Percentiles rank a stretch among this genome's conserved stretches.
These are phyloP conservation scores for Candida anutae DNA, from an alignment of 1,139 yeast genomes.

Conservation along the genomic window DNA sequence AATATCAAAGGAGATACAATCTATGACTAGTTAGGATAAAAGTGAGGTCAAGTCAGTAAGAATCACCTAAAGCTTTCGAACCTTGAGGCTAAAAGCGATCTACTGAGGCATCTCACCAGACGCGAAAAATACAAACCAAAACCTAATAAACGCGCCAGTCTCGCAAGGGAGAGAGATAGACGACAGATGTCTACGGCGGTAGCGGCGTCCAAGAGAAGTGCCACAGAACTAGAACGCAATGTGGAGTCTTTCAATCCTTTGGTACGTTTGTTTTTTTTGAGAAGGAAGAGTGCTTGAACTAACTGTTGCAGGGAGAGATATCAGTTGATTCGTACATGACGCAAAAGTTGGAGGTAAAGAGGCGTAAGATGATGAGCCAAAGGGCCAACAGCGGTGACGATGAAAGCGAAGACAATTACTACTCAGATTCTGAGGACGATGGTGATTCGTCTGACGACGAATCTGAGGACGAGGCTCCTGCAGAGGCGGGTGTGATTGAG, in stretches of 20 bases:
- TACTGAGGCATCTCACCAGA: too few relatives aligned
- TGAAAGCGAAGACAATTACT: background rate
- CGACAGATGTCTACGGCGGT: background rate
- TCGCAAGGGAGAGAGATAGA: too few relatives aligned
- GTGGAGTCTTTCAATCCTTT: constrained; percentile 3
- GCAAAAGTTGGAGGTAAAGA: constrained; percentile 2
- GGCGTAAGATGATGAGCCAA: constrained; percentile 2
- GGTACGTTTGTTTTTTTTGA: constrained; percentile 2
- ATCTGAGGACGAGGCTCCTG: constrained; percentile 21
- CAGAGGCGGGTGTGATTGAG: constrained; percentile 50
- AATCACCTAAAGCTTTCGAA: too few relatives aligned
- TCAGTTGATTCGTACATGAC: constrained; percentile 4
- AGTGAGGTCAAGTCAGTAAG: too few relatives aligned
- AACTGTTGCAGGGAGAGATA: constrained; percentile 2
- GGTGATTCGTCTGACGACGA: constrained; percentile 7
- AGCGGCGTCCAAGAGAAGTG: background rate
- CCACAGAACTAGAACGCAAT: background rate
- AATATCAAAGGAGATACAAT: too few relatives aligned
- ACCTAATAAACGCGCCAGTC: too few relatives aligned
- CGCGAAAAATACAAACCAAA: too few relatives aligned
- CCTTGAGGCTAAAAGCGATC: too few relatives aligned
- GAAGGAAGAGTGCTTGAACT: background rate
- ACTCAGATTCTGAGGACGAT: constrained; percentile 3
- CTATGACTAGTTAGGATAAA: too few relatives aligned
- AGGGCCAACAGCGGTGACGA: constrained; percentile 10